Base-by-base conservation (phyloP, 2,329 filamentous ascomycete genomes). In the Nigrospora osmanthi region DNA sequence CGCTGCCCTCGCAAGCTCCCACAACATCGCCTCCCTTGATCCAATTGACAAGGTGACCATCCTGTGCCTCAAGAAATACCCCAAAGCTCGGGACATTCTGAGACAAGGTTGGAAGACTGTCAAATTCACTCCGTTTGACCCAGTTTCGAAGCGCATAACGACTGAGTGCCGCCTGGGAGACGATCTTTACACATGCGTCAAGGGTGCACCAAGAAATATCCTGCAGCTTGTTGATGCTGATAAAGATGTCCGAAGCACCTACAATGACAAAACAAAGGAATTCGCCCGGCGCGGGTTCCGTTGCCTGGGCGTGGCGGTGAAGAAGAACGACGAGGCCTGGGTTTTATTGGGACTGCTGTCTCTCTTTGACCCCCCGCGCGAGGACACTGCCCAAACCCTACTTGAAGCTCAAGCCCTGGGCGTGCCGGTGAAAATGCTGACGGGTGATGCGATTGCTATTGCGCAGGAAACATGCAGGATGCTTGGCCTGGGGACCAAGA, bases 401-500 rank as follows among this genome's bases (percentile, higher is more conserved):
- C 73, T 83, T 59, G 81, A 86, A 70, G 81, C 81, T 53, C 81
- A 85, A 68, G 76, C 81, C 64, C 81, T 86, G 50, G 81, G 81
- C 77, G 80, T 86, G 39, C 78, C 76, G 54, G 81, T 86, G 58
- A 86, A 86, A 77, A 86, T 86, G 81, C 71, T 86, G 67, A 86
- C 81, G 72, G 81, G 81, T 80, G 81, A 86, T 61, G 81, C 81
- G 52, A 84, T 86, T 57, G 81, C 81, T 58, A 86, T 85, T 57
- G 81, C 81, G 49, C 85, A 86, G 73, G 81, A 86, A 68, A 86
- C 81, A 58, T 85, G 81, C 75, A 83, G 84, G 71, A 85, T 85
- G 78, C 71, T 86, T 65, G 81, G 81, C 57, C 75, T 86, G 49
- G 80, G 80, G 60, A 85, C 81, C 62, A 86, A 85, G 72, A 81